Base-by-base conservation (phyloP, 805 yeast genomes). In the Priceomyces fermenticarens region DNA sequence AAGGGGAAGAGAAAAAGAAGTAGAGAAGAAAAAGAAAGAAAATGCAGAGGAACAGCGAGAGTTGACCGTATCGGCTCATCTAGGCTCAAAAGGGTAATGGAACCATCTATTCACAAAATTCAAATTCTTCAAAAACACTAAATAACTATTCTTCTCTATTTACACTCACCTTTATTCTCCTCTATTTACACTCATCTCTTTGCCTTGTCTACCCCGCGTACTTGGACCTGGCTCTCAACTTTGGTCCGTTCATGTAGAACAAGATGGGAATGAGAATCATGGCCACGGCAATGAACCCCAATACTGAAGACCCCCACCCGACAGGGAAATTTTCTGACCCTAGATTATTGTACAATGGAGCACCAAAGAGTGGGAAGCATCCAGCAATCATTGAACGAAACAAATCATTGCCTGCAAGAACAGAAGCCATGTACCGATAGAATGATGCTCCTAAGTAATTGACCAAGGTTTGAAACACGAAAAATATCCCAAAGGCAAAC, bases 291-390 rank as follows among this genome's bases (percentile, higher is more conserved):
- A 75, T 47, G 46, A 74, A 72, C 0, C 72, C 80, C 27, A 75
- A 49, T 78, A 78, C 44, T 5, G 76, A 64, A 2, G 75, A 59
- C 2, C 83, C 85, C 83, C n/a, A 80, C 3, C 69, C 83, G 12
- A 75, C 77, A 2, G 85, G 84, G 53, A 63, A 81, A 31, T 65
- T 70, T 1, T 68, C 60, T 36, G 72, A 70, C 7, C 71, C 73
- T 41, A 78, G 61, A 49, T 77, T 73, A 40, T 66, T 60, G 55
- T 73, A 85, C 77, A 85, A 72, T 28, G 77, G 75, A 30, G 68
- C 54, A 4, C 86, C 84, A 57, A 85, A 83, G 38, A 85, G 65
- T 31, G 86, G 85, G 66, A 81, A 81, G 2, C 73, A 77, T 45
- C 80, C 79, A 1, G 82, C 85, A 48, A 73, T 70, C 2, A 58